A percentile compares a stretch with the other conserved stretches of the same genome.
phyloP scores from a whole-genome alignment of 1,284 basidiomycete genomes.

The Rhodotorula sp. region DNA sequence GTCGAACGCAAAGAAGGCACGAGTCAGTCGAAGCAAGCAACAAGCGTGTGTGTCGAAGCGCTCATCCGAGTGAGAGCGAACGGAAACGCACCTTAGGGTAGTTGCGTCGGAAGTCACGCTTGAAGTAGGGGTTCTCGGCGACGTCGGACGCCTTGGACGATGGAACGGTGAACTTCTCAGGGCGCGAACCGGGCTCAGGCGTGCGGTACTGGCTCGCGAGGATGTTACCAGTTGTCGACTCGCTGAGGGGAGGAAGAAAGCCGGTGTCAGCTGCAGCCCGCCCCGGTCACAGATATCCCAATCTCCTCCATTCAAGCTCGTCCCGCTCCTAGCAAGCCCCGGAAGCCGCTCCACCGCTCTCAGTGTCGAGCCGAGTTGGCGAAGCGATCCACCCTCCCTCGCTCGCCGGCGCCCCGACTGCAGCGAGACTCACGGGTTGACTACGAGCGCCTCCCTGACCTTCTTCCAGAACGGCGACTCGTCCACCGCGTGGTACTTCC shows the following conservation, averaged over 20 bases:
- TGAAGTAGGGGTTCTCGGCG: constrained; percentile 39
- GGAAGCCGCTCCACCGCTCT: no score
- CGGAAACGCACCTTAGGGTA: constrained; percentile 16
- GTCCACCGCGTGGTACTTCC: constrained; percentile 20
- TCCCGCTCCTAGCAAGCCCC: no score
- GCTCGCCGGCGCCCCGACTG: not conserved
- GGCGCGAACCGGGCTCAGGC: constrained; percentile 39
- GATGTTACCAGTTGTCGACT: constrained; percentile 33
- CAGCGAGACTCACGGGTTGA: constrained; percentile 29
- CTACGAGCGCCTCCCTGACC: constrained; percentile 32
- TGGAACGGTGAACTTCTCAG: constrained; percentile 38
- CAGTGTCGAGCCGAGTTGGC: not conserved
- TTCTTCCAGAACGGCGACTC: constrained; percentile 16
- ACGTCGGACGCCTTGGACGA: constrained; percentile 39
- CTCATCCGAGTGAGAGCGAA: not conserved
- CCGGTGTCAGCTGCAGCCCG: no score
- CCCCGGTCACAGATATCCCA: not conserved
- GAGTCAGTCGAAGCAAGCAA: not conserved
- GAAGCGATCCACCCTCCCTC: not conserved
- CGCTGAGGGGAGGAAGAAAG: constrained; percentile 2
- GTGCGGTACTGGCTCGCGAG: constrained; percentile 24
- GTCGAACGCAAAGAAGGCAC: not conserved
- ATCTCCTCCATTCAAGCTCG: no score
- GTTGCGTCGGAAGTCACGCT: constrained; percentile 35
- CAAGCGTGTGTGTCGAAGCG: not conserved